These are phyloP conservation scores for Avena sativa DNA, from an alignment of 176 grass and related monocot genomes.

Conservation along the genomic window DNA sequence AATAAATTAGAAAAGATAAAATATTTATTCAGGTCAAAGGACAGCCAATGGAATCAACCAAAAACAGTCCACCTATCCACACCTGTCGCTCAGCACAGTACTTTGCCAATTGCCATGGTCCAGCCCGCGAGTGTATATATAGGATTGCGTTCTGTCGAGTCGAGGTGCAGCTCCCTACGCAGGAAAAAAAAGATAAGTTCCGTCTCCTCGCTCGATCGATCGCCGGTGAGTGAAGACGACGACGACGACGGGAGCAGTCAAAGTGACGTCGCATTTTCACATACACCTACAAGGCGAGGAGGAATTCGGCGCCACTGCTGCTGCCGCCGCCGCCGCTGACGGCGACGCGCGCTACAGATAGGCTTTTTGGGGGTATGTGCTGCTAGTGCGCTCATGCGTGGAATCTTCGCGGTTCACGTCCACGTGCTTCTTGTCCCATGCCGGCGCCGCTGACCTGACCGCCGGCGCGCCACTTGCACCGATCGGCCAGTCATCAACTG, in stretches of 20 bases:
- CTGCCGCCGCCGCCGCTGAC: not conserved
- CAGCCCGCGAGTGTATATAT: not conserved
- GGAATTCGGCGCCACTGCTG: not conserved
- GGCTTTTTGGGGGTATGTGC: not conserved
- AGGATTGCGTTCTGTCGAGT: not conserved
- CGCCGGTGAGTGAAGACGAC: not conserved
- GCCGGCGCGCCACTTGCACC: not conserved
- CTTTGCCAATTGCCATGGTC: not conserved
- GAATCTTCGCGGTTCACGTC: not conserved
- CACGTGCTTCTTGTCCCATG: not conserved
- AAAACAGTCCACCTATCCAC: not conserved
- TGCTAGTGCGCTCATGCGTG: not conserved
- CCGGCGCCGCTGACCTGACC: slow-evolving; percentile 1
- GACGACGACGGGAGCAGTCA: not conserved
- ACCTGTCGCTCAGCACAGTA: not conserved
- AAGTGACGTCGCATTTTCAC: not conserved
- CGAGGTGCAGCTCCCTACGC: not conserved
- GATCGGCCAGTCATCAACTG: not conserved
- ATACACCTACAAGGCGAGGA: not conserved
- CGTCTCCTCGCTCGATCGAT: not conserved
- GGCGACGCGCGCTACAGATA: not conserved
- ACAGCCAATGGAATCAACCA: not conserved
- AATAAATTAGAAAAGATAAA: not conserved
- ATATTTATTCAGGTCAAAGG: not conserved
- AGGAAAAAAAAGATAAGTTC: not conserved